Percentiles rank a stretch among this genome's conserved stretches.
phyloP scores from a whole-genome alignment of 2,329 filamentous ascomycete genomes.

The Leptographium procerum region DNA sequence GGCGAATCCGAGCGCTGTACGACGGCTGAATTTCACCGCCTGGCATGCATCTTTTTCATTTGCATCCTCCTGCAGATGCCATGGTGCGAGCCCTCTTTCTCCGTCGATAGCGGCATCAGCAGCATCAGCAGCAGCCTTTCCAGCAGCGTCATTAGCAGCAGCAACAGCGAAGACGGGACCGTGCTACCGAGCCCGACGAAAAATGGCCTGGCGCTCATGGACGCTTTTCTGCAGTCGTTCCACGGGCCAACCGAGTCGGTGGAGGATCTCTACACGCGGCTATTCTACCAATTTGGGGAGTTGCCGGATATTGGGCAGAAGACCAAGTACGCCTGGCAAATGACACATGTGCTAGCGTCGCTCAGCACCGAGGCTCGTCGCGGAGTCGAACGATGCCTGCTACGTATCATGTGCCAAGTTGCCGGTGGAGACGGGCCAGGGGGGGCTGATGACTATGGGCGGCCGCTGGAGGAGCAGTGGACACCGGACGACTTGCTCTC shows the following conservation, averaged over 20 bases:
- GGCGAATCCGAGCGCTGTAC: not conserved
- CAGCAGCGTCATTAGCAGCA: not conserved
- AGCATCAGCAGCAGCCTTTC: not conserved
- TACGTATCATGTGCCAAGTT: not conserved
- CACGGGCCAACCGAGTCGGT: not conserved
- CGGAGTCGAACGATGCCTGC: constrained; percentile 5
- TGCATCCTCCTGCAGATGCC: not conserved
- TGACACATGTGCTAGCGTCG: constrained; percentile 4
- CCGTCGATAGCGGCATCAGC: not conserved
- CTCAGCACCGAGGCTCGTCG: constrained; percentile 4
- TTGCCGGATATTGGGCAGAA: not conserved
- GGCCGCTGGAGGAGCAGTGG: not conserved
- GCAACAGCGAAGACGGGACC: not conserved
- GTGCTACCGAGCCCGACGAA: not conserved
- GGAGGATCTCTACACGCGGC: not conserved
- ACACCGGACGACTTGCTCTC: constrained; percentile 6
- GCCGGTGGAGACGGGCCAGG: not conserved
- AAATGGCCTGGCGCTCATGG: not conserved
- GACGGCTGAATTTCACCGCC: not conserved
- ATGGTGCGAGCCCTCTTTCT: not conserved
- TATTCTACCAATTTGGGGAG: not conserved
- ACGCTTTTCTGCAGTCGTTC: not conserved
- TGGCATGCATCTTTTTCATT: not conserved
- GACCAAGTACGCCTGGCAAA: constrained; percentile 2
- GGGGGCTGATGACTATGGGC: not conserved